Percentiles rank a stretch among this genome's conserved stretches.
Evolutionary conservation across 139 green algal genomes (phyloP).

Genomic region (Volvox reticuliferus): DNA sequence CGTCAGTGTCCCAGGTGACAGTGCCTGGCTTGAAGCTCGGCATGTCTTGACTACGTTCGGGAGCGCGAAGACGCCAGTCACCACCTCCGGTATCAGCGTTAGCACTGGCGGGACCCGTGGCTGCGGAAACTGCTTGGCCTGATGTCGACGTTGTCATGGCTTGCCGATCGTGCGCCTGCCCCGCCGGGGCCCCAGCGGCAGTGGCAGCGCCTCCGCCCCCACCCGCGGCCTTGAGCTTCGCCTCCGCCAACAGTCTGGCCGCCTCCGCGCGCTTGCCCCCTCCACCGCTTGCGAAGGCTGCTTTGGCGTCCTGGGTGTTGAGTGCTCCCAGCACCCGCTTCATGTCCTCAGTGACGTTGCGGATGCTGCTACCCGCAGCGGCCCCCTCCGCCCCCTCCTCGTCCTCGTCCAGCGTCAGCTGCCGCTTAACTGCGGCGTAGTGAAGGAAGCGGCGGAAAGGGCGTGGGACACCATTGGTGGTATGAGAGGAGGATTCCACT

Average conservation of each 20-base stretch:
- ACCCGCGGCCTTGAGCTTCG: conserved; percentile 60
- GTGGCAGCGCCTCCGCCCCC: neutral
- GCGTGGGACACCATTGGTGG: no score
- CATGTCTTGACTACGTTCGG: conserved; percentile 48
- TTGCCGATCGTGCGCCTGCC: conserved; percentile 22
- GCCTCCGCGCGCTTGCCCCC: conserved; percentile 71
- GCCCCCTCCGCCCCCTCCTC: conserved; percentile 47
- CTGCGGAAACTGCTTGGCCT: neutral
- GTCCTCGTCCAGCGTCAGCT: conserved; percentile 51
- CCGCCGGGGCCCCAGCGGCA: conserved; percentile 8
- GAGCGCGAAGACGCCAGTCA: conserved; percentile 74
- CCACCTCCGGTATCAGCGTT: neutral
- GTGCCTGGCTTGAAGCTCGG: conserved; percentile 87
- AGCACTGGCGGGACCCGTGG: neutral
- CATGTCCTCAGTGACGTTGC: conserved; percentile 81
- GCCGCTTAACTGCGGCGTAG: conserved; percentile 11
- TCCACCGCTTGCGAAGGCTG: conserved; percentile 57
- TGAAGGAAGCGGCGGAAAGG: neutral
- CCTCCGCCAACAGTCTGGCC: conserved; percentile 75
- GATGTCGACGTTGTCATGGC: neutral
- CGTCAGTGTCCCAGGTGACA: conserved; percentile 91
- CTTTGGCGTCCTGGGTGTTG: conserved; percentile 56
- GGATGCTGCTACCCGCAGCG: conserved; percentile 47
- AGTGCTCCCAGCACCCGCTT: conserved; percentile 78
- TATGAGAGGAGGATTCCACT: no score